phyloP scores from a whole-genome alignment of 73 alveolate species.

The Symbiodinium pilosum region DNA sequence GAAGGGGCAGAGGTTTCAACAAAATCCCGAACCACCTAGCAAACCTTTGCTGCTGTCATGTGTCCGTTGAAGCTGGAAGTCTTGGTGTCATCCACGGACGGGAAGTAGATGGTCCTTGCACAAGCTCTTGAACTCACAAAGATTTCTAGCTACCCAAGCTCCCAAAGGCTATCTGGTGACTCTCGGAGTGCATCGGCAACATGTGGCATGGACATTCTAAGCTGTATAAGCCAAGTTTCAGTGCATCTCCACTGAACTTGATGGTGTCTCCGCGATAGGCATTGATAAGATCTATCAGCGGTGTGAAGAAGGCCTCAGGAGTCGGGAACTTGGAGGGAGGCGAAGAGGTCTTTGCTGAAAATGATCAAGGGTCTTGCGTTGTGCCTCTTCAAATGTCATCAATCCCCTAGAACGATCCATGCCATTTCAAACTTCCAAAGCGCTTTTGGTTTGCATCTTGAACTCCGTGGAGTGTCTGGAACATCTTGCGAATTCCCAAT shows the following conservation, averaged over 20 bases:
- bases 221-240: not conserved
- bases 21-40: no score
- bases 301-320: conserved; percentile 88
- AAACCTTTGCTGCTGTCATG: not conserved
- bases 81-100: conserved; percentile 86
- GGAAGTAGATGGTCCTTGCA: conserved; percentile 79
- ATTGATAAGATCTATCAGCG: conserved; percentile 80
- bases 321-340: not conserved
- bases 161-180: not conserved
- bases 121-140: not conserved
- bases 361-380: no score
- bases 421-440: no score
- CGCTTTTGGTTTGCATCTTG: no score
- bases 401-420: no score
- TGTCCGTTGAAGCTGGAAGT: conserved; percentile 37
- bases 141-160: not conserved
- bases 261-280: conserved; percentile 93
- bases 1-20: no score
- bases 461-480: no score
- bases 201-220: no score
- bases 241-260: conserved; percentile 85
- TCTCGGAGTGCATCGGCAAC: no score
- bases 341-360: not conserved
- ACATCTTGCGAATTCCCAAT: no score
- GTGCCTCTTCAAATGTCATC: no score